phyloP scores from a whole-genome alignment of 1,284 basidiomycete species.

The Amylostereum chailletii region DNA sequence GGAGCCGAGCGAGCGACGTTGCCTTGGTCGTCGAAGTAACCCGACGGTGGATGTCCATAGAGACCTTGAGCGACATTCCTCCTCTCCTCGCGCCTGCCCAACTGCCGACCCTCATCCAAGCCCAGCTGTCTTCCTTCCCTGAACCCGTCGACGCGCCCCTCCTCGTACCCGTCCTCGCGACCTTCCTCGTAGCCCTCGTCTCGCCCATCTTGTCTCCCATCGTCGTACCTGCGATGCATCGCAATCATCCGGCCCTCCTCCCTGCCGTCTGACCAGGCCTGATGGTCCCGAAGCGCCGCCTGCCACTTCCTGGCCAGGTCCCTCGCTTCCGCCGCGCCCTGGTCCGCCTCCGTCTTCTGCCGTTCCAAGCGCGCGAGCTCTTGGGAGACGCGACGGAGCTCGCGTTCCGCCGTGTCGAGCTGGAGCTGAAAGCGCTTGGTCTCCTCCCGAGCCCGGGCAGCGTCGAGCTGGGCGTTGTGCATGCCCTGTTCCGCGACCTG shows the following conservation, averaged over 20 bases:
- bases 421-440: constrained; percentile 37
- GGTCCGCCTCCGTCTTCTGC: constrained; percentile 39
- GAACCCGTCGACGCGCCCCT: constrained; percentile 36
- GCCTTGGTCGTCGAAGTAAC: constrained; percentile 2
- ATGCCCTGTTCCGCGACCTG: constrained; percentile 36
- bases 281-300: constrained; percentile 34
- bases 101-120: constrained; percentile 28
- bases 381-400: constrained; percentile 32
- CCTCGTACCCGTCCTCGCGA: constrained; percentile 35
- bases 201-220: constrained; percentile 34
- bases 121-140: constrained; percentile 34
- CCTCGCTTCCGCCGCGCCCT: constrained; percentile 35
- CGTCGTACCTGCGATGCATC: constrained; percentile 28
- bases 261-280: constrained; percentile 37
- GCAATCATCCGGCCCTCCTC: constrained; percentile 32
- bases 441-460: constrained; percentile 38
- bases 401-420: constrained; percentile 39
- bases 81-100: constrained; percentile 33
- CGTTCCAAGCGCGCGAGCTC: constrained; percentile 34
- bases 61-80: constrained; percentile 1
- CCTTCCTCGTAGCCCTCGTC: constrained; percentile 37
- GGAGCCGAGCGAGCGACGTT: not conserved
- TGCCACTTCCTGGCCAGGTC: constrained; percentile 39
- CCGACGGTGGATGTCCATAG: constrained; percentile 2
- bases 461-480: constrained; percentile 37